Base-by-base conservation (phyloP, 768 basidiomycete genomes). In the Phanerochaete carnosa region DNA sequence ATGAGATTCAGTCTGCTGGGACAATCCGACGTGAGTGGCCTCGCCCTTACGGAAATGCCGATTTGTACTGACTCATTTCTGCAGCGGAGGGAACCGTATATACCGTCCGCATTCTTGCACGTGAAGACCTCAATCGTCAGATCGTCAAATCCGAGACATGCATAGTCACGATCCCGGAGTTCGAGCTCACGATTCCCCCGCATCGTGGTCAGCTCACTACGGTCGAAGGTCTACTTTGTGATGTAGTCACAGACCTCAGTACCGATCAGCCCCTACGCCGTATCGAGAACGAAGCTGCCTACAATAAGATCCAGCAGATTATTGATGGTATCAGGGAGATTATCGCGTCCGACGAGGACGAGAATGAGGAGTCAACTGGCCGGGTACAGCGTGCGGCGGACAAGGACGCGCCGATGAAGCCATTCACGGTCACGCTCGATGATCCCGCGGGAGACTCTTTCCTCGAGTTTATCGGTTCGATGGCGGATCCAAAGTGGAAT, bases 361-460 rank as follows among this genome's bases (percentile, higher is more conserved):
- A 85, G 0, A 83, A 83, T 0, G 68, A 66, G 22, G 68, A 61
- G 15, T 66, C 67, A 19, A 67, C 68, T 1, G 69, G 62, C 0
- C 66, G 67, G 1, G 67, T 46, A 73, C 73, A 35, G 73, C 70
- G 70, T 22, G 70, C 78, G 13, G 69, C 69, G 49, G 74, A 77
- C 55, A 76, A 77, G 12, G 79, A 83, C 28, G 68, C 75, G 8
- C 83, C 88, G 1, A 84, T 94, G 76, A 79, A 78, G 23, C 73
- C 86, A 2, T 93, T 98, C 70, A 95, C 93, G 0, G 68, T 98
- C 58, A 86, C 80, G 55, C 77, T 99, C 22, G 94, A 98, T 68
- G 97, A 99, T 70, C 95, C 95, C 1, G 79, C 94, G 0, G 97
- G 97, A 7, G 95, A 96, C 75, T 95, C 94, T n/a, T 98, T 95